Percentiles rank a stretch among this genome's conserved stretches.
These are phyloP conservation scores for Talaromyces ruber DNA, from an alignment of 495 filamentous ascomycete genomes.

Conservation along the genomic window DNA sequence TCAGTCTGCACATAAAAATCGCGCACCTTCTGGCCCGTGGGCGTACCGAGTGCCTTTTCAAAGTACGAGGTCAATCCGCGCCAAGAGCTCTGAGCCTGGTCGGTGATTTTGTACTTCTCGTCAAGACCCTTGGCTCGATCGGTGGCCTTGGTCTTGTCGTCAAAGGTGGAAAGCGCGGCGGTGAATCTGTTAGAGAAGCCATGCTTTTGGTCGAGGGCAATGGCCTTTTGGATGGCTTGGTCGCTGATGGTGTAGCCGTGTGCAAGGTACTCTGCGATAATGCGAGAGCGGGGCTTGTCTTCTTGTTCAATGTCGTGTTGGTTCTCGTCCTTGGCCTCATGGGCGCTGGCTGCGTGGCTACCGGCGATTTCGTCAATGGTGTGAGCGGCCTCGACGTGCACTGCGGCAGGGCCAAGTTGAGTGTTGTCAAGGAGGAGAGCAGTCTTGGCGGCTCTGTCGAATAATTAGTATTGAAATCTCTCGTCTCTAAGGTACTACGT, in stretches of 20 bases:
- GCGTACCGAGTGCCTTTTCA: slow-evolving; percentile 79
- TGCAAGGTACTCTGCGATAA: slow-evolving; percentile 90
- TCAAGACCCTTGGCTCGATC: slow-evolving; percentile 72
- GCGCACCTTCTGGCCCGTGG: slow-evolving; percentile 76
- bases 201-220: slow-evolving; percentile 85
- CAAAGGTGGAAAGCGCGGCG: slow-evolving; percentile 61
- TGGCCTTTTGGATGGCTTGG: slow-evolving; percentile 71
- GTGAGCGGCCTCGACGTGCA: slow-evolving; percentile 63
- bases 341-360: slow-evolving; percentile 32
- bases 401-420: slow-evolving; percentile 71
- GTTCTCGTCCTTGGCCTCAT: slow-evolving; percentile 42
- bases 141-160: slow-evolving; percentile 70
- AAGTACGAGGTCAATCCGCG: slow-evolving; percentile 72
- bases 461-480: background rate
- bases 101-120: slow-evolving; percentile 61
- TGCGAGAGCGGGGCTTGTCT: slow-evolving; percentile 88
- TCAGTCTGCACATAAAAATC: slow-evolving; percentile 73
- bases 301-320: slow-evolving; percentile 74
- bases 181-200: slow-evolving; percentile 74
- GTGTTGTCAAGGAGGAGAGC: slow-evolving; percentile 95
- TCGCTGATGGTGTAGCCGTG: slow-evolving; percentile 88
- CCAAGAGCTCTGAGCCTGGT: slow-evolving; percentile 56
- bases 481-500: slow-evolving; percentile 22
- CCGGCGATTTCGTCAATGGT: slow-evolving; percentile 58
- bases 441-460: slow-evolving; percentile 73